Base-by-base conservation (phyloP, 257 asterid genomes). In the Anisodus tanguticus region DNA sequence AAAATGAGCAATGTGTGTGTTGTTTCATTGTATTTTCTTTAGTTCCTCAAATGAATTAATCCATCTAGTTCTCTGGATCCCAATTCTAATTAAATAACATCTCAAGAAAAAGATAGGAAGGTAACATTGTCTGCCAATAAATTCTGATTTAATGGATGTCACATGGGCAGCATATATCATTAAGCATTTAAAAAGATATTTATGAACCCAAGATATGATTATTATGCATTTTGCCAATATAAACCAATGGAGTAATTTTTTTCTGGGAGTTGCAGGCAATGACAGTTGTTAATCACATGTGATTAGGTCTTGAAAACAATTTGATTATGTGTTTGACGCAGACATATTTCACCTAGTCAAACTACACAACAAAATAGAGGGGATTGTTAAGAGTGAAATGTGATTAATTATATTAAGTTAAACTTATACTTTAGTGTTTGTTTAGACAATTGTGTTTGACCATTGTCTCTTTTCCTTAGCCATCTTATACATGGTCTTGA, bases 331-430 rank as follows among this genome's bases (percentile, higher is more conserved):
- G 74, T 10, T 78, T 49, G 17, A 45, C 22, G 39, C 85, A 49
- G 85, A 80, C 17, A 41, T 45, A 4, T 86, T 85, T 80, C 80
- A 7, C 68, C 88, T 26, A 49, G 80, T 79, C 83, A 59, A 83
- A 71, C 88, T 69, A 86, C 88, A 86, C 13, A 74, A 49, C 62
- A 74, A 22, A 74, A 47, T 19, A 3, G 19, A 11, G 39, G 79
- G 39, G 15, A 1, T 31, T 6, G 22, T 5, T 13, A 74, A 49
- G 45, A 39, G 26, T 67, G 19, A 69, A 7, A 15, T 76, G 12
- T 22, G 45, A 74, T 76, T 51, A 76, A 13, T 51, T 49, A 51
- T 49, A 49, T 72, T 22, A 49, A 49, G 13, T 74, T 74, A 74
- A 72, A 45, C 10, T 45, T 45, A 49, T 72, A 10, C 6, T 6